phyloP scores from a whole-genome alignment of 139 green algal genomes.

The Chlorella sp. region DNA sequence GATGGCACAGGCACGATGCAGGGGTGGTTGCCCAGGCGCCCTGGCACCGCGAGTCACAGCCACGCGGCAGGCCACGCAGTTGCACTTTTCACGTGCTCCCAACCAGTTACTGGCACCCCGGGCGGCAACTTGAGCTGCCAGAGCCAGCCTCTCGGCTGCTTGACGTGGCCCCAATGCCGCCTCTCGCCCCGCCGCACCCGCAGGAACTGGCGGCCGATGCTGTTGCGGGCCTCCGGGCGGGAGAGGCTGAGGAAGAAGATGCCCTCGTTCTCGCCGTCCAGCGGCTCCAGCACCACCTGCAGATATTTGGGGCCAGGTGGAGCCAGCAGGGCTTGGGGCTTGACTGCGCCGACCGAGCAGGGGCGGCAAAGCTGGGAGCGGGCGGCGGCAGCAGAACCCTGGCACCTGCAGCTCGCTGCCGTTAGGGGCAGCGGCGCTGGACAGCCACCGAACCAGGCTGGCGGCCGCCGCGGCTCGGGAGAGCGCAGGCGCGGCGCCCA shows the following conservation, averaged over 20 bases:
- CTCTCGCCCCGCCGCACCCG: constrained; percentile 46
- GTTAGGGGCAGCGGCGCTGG: not conserved
- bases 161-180: too few species aligned
- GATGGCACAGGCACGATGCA: too few species aligned
- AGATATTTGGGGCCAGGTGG: too few species aligned
- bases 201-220: constrained; percentile 71
- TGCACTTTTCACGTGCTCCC: too few species aligned
- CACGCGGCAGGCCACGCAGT: too few species aligned
- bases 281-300: constrained; percentile 66
- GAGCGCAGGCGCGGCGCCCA: too few species aligned
- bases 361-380: not conserved
- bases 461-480: not conserved
- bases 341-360: not conserved
- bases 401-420: constrained; percentile 4
- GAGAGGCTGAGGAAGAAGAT: constrained; percentile 71
- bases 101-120: too few species aligned
- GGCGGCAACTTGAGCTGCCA: too few species aligned
- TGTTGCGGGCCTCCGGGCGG: constrained; percentile 70
- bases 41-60: too few species aligned
- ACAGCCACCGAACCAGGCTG: not conserved
- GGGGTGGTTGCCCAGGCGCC: too few species aligned
- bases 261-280: constrained; percentile 61
- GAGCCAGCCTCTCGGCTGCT: too few species aligned
- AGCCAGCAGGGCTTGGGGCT: not conserved
- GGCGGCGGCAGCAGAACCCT: not conserved